These are phyloP conservation scores for Carex sylvatica DNA, from an alignment of 202 grass and related monocot genomes.

Conservation along the genomic window DNA sequence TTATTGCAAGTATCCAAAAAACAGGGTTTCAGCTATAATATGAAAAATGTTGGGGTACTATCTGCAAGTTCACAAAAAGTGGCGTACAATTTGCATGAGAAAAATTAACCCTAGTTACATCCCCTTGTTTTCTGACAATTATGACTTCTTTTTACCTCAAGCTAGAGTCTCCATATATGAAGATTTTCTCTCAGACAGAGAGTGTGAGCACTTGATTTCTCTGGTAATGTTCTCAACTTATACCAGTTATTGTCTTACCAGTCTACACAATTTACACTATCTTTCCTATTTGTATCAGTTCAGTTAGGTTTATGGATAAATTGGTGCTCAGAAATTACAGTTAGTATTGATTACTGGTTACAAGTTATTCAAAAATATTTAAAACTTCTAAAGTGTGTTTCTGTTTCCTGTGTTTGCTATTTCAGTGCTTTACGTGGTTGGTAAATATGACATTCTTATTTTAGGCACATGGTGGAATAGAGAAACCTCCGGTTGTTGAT, in stretches of 20 bases:
- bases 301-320: not conserved
- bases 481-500: slow-evolving; percentile 36
- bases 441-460: slow-evolving; percentile 30
- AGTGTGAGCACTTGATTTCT: slow-evolving; percentile 69
- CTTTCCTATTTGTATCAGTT: slow-evolving; percentile 5
- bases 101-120: not conserved
- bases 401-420: not conserved
- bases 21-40: not conserved
- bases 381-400: not conserved
- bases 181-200: slow-evolving; percentile 77
- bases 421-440: not conserved
- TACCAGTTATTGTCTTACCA: not conserved
- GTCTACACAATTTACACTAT: not conserved
- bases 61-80: slow-evolving; percentile 2
- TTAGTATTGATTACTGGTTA: not conserved
- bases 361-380: not conserved
- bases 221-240: slow-evolving; percentile 51
- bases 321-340: not conserved
- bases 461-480: slow-evolving; percentile 40
- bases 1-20: not conserved
- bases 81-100: not conserved
- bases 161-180: slow-evolving; percentile 91
- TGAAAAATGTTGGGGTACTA: not conserved
- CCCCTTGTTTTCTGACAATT: slow-evolving; percentile 30
- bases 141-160: slow-evolving; percentile 52